Evolutionary conservation across 1,284 basidiomycete species (phyloP).

Genomic region (Malassezia vespertilionis): DNA sequence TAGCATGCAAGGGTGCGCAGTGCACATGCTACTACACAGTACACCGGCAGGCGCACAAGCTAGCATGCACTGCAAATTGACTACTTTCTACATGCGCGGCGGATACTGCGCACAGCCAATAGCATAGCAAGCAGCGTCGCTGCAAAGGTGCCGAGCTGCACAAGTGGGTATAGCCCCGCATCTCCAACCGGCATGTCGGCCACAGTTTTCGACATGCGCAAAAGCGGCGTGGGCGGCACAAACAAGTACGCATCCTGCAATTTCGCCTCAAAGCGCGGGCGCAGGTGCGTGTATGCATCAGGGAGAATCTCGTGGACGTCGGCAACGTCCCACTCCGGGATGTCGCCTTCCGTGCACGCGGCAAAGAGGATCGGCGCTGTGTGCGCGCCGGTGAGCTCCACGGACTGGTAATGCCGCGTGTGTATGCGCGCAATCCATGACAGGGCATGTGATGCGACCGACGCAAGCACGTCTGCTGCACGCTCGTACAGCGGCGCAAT

Average conservation of each 20-base stretch:
- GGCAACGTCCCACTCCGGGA: not conserved
- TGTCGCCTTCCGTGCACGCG: not conserved
- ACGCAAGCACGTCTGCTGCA: not conserved
- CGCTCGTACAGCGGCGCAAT: not conserved
- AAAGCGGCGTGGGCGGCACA: not conserved
- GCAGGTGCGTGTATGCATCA: not conserved
- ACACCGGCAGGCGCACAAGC: not conserved
- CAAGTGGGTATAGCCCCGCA: not conserved
- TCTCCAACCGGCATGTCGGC: slow-evolving; percentile 1
- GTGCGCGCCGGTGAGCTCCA: not conserved
- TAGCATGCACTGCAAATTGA: too few species aligned
- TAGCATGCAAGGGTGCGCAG: not conserved
- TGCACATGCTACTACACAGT: not conserved
- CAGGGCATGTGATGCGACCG: not conserved
- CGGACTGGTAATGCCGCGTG: not conserved
- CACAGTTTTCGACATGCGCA: not conserved
- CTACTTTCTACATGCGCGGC: too few species aligned
- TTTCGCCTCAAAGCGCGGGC: not conserved
- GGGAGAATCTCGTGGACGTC: not conserved
- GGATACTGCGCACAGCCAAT: not conserved
- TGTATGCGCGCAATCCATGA: not conserved
- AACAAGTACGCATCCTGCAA: too few species aligned
- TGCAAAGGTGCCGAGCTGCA: too few species aligned
- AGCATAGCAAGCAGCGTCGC: slow-evolving; percentile 3
- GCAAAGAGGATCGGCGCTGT: not conserved